phyloP scores from a whole-genome alignment of 169 alveolate genomes.

The Plasmodium yoelii region DNA sequence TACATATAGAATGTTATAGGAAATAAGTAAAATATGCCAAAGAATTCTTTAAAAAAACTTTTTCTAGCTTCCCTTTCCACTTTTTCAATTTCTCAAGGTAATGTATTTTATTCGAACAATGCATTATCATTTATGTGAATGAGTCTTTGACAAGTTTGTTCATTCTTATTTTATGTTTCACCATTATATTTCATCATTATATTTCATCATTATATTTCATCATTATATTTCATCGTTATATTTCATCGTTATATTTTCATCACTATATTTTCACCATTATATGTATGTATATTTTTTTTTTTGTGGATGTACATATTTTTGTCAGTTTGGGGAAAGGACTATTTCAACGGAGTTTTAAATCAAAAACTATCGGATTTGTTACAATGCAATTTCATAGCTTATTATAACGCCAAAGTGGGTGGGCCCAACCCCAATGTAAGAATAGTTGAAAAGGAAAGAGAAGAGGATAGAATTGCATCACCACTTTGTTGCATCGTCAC shows the following conservation, averaged over 20 bases:
- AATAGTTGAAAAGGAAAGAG: neutral
- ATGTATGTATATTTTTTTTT: neutral
- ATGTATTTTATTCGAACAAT: neutral
- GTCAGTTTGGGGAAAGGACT: conserved; percentile 21
- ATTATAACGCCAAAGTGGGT: conserved; percentile 21
- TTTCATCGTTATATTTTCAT: neutral
- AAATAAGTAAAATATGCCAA: conserved; percentile 47
- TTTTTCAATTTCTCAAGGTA: conserved; percentile 27
- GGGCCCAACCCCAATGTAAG: conserved; percentile 57
- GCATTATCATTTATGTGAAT: neutral
- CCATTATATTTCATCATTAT: too few species aligned
- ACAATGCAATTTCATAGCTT: conserved; percentile 38
- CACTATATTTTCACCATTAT: too few species aligned
- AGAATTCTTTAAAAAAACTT: conserved; percentile 24
- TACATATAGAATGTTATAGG: conserved; percentile 44
- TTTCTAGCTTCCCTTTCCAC: conserved; percentile 23
- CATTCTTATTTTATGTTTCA: neutral
- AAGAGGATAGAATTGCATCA: neutral
- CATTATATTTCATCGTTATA: too few species aligned
- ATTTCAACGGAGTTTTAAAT: conserved; percentile 21
- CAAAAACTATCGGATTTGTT: conserved; percentile 34
- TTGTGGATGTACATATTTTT: conserved; percentile 5
- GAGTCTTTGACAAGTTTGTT: neutral
- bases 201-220: neutral
- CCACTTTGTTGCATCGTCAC: too few species aligned